phyloP scores from a whole-genome alignment of 202 grass and related monocot species.

The Digitaria exilis region DNA sequence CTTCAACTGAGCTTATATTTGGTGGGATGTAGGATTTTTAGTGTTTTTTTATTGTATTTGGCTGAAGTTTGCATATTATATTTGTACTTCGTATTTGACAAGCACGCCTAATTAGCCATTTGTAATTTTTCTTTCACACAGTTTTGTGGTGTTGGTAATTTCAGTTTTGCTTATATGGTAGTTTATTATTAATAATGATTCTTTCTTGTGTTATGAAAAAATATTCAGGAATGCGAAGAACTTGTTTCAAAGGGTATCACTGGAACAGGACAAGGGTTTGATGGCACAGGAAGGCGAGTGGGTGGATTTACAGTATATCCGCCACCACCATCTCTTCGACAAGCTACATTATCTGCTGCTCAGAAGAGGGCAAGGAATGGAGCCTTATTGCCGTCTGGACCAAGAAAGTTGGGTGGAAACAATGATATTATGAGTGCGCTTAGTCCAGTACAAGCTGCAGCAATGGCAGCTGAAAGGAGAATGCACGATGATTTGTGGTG shows the following conservation, averaged over 20 bases:
- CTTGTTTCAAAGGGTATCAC: constrained; percentile 91
- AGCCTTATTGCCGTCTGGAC: constrained; percentile 68
- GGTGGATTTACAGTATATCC: constrained; percentile 77
- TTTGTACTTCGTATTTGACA: background rate
- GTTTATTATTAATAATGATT: background rate
- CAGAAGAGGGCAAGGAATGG: constrained; percentile 82
- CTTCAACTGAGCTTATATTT: background rate
- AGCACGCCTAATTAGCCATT: background rate
- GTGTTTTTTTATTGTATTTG: background rate
- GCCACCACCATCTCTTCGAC: constrained; percentile 58
- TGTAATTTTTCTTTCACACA: background rate
- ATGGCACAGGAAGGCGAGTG: constrained; percentile 70
- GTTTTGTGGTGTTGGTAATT: background rate
- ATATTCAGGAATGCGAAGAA: constrained; percentile 88
- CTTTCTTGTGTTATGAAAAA: constrained; percentile 12
- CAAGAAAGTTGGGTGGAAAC: constrained; percentile 83
- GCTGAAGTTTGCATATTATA: background rate
- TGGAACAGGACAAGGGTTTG: constrained; percentile 89
- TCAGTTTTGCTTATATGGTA: constrained; percentile 16
- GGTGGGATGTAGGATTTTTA: background rate
- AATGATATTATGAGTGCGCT: constrained; percentile 84
- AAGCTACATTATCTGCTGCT: constrained; percentile 73
- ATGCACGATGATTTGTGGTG: constrained; percentile 98
- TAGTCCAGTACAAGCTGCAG: constrained; percentile 94
- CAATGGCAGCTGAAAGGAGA: constrained; percentile 96